Percentiles rank a stretch among this genome's conserved stretches.
phyloP scores from a whole-genome alignment of 2,329 filamentous ascomycete species.

The Fusarium torreyae region DNA sequence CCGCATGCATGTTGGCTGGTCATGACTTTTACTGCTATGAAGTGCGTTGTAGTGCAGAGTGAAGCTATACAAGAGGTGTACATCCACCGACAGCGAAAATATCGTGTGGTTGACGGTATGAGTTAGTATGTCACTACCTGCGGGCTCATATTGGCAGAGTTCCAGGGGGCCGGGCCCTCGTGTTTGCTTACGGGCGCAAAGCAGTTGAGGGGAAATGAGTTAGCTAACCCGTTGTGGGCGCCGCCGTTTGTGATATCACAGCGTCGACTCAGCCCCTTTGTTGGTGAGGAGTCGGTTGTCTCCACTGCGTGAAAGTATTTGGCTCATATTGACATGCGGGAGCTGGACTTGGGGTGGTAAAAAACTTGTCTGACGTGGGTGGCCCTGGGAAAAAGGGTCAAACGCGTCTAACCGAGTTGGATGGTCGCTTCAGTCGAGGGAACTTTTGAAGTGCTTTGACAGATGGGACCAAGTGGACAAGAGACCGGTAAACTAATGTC shows the following conservation, averaged over 20 bases:
- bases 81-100: slow-evolving; percentile 26
- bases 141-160: neutral
- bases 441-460: slow-evolving; percentile 28
- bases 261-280: slow-evolving; percentile 30
- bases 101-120: slow-evolving; percentile 39
- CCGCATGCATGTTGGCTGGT: slow-evolving; percentile 19
- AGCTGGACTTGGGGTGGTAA: slow-evolving; percentile 12
- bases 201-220: slow-evolving; percentile 32
- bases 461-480: neutral
- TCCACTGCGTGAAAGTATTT: slow-evolving; percentile 23
- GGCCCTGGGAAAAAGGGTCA: slow-evolving; percentile 3
- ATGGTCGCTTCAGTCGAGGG: slow-evolving; percentile 22
- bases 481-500: too few species aligned
- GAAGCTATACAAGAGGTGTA: slow-evolving; percentile 44
- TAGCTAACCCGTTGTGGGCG: slow-evolving; percentile 26
- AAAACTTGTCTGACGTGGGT: slow-evolving; percentile 28
- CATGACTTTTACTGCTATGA: slow-evolving; percentile 12
- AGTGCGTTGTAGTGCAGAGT: slow-evolving; percentile 26
- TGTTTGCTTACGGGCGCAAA: slow-evolving; percentile 28
- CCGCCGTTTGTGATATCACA: slow-evolving; percentile 24
- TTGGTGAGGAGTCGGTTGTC: neutral
- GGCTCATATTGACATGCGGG: slow-evolving; percentile 34
- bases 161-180: slow-evolving; percentile 12
- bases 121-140: slow-evolving; percentile 36
- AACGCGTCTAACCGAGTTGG: slow-evolving; percentile 36